Percentiles rank a stretch among this genome's conserved stretches.
Evolutionary conservation across 2,329 filamentous ascomycete genomes (phyloP).

Genomic region (Aspergillus sclerotialis): DNA sequence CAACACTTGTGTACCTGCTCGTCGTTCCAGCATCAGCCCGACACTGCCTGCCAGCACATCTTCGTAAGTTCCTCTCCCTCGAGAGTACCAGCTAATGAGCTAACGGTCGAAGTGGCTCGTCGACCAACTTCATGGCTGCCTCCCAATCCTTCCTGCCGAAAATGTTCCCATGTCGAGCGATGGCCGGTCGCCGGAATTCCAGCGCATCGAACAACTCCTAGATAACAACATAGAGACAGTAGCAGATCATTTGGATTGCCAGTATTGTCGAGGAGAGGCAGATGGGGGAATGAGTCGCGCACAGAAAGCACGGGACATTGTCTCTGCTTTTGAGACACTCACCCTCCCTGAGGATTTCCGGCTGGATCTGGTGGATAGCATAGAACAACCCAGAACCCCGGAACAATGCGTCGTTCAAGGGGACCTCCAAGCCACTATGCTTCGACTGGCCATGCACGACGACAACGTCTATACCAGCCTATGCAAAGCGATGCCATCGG

Average conservation of each 20-base stretch:
- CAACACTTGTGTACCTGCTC: conserved; percentile 29
- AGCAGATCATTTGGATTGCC: conserved; percentile 27
- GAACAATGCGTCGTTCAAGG: conserved; percentile 40
- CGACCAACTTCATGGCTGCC: conserved; percentile 32
- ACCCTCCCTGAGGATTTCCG: conserved; percentile 37
- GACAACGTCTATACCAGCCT: conserved; percentile 35
- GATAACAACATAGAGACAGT: conserved; percentile 25
- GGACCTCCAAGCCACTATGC: conserved; percentile 39
- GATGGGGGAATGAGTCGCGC: conserved; percentile 28
- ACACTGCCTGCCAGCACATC: conserved; percentile 35
- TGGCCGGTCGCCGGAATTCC: conserved; percentile 23
- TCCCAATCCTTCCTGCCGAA: conserved; percentile 20
- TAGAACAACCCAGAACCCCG: conserved; percentile 23
- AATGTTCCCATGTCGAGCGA: conserved; percentile 24
- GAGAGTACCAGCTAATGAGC: conserved; percentile 3
- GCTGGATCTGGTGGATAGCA: conserved; percentile 31
- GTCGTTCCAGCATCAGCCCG: conserved; percentile 22
- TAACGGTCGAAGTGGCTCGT: conserved; percentile 29
- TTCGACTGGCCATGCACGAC: conserved; percentile 39
- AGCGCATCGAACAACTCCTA: conserved; percentile 26
- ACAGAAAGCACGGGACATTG: conserved; percentile 37
- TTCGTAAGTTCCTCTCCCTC: conserved; percentile 25
- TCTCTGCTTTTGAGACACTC: conserved; percentile 37
- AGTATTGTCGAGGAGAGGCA: conserved; percentile 21
- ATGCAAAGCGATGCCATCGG: conserved; percentile 35